These are phyloP conservation scores for Ophiostoma montium DNA, from an alignment of 2,329 filamentous ascomycete species.

Conservation along the genomic window DNA sequence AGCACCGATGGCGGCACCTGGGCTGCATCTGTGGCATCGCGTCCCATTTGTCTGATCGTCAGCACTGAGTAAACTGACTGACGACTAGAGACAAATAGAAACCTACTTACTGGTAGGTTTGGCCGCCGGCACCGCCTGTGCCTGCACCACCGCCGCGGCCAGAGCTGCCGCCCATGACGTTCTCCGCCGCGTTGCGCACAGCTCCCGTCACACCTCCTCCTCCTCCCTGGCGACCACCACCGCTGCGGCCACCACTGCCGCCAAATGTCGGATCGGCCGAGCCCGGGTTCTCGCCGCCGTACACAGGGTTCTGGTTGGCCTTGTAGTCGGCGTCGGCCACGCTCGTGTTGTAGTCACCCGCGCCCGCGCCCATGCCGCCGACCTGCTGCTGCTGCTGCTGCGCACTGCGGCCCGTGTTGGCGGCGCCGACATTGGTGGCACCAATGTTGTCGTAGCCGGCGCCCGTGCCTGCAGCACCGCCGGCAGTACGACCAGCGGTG, in stretches of 20 bases:
- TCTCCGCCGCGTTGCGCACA: conserved; percentile 24
- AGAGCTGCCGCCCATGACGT: conserved; percentile 12
- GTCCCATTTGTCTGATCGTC: background rate
- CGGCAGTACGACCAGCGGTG: background rate
- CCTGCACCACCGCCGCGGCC: conserved; percentile 30
- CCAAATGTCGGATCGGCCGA: conserved; percentile 28
- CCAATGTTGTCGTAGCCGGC: background rate
- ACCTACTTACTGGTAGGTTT: conserved; percentile 33
- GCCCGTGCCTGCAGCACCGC: background rate
- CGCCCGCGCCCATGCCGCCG: too few species aligned
- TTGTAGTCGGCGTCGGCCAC: background rate
- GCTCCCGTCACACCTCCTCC: conserved; percentile 21
- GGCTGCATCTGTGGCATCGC: conserved; percentile 40
- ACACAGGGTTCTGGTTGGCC: background rate
- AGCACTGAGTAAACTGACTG: background rate
- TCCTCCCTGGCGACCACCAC: background rate
- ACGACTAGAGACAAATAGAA: too few species aligned
- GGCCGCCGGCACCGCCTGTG: conserved; percentile 42
- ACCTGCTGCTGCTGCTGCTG: too few species aligned
- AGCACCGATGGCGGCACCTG: conserved; percentile 44
- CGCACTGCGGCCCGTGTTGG: conserved; percentile 10
- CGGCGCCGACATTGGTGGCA: conserved; percentile 6
- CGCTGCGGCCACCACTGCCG: too few species aligned
- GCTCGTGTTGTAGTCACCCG: too few species aligned
- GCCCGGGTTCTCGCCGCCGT: conserved; percentile 17